Conservation (phyloP, 495 filamentous ascomycete genomes). For the Lasiosphaeria hispida region DNA sequence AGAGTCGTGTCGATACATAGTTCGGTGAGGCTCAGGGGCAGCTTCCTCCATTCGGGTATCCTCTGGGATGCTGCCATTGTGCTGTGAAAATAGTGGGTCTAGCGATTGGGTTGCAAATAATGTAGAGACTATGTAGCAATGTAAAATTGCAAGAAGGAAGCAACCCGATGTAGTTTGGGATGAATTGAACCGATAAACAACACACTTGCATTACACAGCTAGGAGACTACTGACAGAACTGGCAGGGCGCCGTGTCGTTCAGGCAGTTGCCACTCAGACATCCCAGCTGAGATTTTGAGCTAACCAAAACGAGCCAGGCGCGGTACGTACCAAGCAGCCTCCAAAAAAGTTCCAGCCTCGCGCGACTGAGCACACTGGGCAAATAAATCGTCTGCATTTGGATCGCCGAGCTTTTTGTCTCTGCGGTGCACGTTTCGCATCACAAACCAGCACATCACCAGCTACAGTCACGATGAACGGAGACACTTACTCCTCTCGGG, state of each 20-base stretch:
- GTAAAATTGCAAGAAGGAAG: too few relatives aligned
- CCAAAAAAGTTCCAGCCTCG: constrained; percentile 43
- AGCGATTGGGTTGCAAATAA: too few relatives aligned
- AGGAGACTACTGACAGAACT: too few relatives aligned
- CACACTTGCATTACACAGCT: too few relatives aligned
- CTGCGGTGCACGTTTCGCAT: constrained; percentile 16
- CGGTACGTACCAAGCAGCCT: not conserved
- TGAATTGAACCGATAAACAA: too few relatives aligned
- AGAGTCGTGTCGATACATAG: constrained; percentile 89
- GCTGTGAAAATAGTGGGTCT: not conserved
- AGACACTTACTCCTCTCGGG: constrained; percentile 79
- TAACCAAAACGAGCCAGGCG: constrained; percentile 21
- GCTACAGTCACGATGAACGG: constrained; percentile 70
- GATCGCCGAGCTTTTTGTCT: constrained; percentile 1
- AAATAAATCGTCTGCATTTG: constrained; percentile 4
- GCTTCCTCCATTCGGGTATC: constrained; percentile 70
- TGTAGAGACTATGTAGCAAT: too few relatives aligned
- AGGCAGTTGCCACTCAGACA: too few relatives aligned
- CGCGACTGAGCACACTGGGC: constrained; percentile 16
- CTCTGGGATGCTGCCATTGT: constrained; percentile 27
- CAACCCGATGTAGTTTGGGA: too few relatives aligned
- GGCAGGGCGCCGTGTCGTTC: too few relatives aligned
- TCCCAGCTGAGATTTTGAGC: not conserved
- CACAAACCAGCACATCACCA: not conserved
- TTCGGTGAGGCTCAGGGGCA: constrained; percentile 75